Evolutionary conservation across 208 protist genomes (phyloP).

Genomic region (Crithidia brevicula): DNA sequence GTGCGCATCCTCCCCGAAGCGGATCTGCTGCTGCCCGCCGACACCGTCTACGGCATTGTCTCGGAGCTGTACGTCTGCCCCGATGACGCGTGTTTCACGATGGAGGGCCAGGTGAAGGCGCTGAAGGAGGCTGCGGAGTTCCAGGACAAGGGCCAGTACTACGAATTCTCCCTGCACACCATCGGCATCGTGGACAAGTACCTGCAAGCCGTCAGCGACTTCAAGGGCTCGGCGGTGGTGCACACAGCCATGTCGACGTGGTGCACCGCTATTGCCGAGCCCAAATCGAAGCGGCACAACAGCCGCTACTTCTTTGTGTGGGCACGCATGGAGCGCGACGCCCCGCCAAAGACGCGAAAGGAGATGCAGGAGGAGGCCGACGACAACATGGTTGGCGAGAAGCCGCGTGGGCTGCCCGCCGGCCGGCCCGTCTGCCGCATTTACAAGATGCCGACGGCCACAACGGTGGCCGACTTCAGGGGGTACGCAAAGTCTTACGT

Average conservation of each 20-base stretch:
- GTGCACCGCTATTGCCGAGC: constrained; percentile 64
- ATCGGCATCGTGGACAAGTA: constrained; percentile 76
- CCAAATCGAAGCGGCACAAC: constrained; percentile 49
- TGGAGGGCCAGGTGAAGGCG: constrained; percentile 81
- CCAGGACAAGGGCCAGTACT: constrained; percentile 84
- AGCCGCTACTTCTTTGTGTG: constrained; percentile 82
- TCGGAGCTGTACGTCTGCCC: constrained; percentile 80
- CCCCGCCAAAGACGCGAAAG: constrained; percentile 27
- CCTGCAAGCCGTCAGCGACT: constrained; percentile 58
- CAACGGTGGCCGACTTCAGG: constrained; percentile 57
- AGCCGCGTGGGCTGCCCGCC: constrained; percentile 51
- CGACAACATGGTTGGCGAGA: constrained; percentile 53
- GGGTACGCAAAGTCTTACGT: constrained; percentile 70
- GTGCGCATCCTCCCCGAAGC: constrained; percentile 85
- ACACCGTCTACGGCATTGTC: constrained; percentile 81
- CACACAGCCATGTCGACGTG: constrained; percentile 78
- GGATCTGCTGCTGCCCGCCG: constrained; percentile 59
- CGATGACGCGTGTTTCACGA: constrained; percentile 78
- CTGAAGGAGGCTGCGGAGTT: constrained; percentile 84
- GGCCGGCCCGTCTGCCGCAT: constrained; percentile 70
- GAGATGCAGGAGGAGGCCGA: constrained; percentile 50
- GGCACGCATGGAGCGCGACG: constrained; percentile 82
- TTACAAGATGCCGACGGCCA: constrained; percentile 80
- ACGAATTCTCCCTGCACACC: constrained; percentile 71
- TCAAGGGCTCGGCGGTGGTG: constrained; percentile 55